A percentile compares a stretch with the other conserved stretches of the same genome.
phyloP scores from a whole-genome alignment of 768 basidiomycete species.

The Trametes meyenii region DNA sequence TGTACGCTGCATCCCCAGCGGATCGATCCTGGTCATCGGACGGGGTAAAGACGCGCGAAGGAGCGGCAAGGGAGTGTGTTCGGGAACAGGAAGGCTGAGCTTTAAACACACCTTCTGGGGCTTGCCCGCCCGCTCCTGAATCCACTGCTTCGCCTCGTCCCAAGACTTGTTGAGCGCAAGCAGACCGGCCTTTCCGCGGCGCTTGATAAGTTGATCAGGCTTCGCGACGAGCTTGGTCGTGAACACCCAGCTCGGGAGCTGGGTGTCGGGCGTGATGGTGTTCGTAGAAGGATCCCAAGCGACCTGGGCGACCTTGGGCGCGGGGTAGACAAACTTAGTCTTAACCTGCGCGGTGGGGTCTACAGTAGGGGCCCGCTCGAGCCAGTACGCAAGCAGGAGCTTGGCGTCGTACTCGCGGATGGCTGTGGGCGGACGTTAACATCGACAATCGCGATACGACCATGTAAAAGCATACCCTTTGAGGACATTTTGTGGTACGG shows the following conservation, averaged over 20 bases:
- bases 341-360: conserved; percentile 58
- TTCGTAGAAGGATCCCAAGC: conserved; percentile 78
- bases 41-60: background rate
- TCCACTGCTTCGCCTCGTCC: conserved; percentile 88
- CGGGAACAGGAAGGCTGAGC: conserved; percentile 5
- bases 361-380: conserved; percentile 84
- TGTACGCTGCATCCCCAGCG: conserved; percentile 1
- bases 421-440: conserved; percentile 41
- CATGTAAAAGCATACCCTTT: conserved; percentile 27
- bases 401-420: conserved; percentile 99
- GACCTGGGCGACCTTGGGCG: conserved; percentile 83
- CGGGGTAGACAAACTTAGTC: conserved; percentile 64
- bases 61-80: background rate
- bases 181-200: conserved; percentile 97
- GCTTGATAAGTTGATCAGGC: conserved; percentile 99
- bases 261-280: conserved; percentile 57
- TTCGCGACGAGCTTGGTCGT: conserved; percentile 90
- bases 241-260: conserved; percentile 81
- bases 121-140: conserved; percentile 86
- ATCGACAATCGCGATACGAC: background rate
- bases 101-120: conserved; percentile 72
- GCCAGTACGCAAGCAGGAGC: conserved; percentile 96
- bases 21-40: background rate
- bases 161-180: conserved; percentile 93
- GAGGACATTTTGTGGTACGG: conserved; percentile 32